A percentile compares a stretch with the other conserved stretches of the same genome.
Conservation (phyloP, 2,329 filamentous ascomycete species). For the Xylaria sp. region DNA sequence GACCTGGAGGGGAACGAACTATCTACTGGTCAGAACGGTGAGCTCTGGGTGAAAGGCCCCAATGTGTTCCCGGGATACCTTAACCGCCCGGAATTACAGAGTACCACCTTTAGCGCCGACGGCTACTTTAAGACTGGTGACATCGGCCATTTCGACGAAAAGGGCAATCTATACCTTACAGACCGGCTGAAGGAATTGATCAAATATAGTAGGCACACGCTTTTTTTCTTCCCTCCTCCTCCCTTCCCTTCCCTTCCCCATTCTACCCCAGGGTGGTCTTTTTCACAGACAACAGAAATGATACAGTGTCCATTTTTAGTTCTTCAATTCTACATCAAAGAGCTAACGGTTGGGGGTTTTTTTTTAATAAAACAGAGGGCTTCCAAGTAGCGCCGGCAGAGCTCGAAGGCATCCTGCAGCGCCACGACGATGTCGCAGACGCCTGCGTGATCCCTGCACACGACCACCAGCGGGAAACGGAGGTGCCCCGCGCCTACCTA, state of each 20-base stretch:
- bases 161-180: slow-evolving; percentile 88
- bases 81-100: slow-evolving; percentile 73
- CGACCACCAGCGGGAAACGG: slow-evolving; percentile 65
- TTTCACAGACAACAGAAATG: background rate
- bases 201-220: slow-evolving; percentile 58
- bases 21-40: slow-evolving; percentile 66
- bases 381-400: slow-evolving; percentile 75
- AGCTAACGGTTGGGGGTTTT: too few species aligned
- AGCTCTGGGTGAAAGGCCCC: slow-evolving; percentile 78
- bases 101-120: slow-evolving; percentile 73
- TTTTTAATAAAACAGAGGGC: slow-evolving; percentile 60
- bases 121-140: slow-evolving; percentile 93
- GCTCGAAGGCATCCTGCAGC: slow-evolving; percentile 57
- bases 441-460: slow-evolving; percentile 68
- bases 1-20: slow-evolving; percentile 63
- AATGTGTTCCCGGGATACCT: slow-evolving; percentile 82
- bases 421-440: slow-evolving; percentile 55
- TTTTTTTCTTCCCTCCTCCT: slow-evolving; percentile 31
- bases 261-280: background rate
- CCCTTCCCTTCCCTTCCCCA: slow-evolving; percentile 28
- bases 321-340: background rate
- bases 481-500: slow-evolving; percentile 72
- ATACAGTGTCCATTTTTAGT: background rate
- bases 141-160: slow-evolving; percentile 76
- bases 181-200: slow-evolving; percentile 78